Conservation (phyloP, 2,329 filamentous ascomycete genomes). For the Scolecobasidium constrictum region DNA sequence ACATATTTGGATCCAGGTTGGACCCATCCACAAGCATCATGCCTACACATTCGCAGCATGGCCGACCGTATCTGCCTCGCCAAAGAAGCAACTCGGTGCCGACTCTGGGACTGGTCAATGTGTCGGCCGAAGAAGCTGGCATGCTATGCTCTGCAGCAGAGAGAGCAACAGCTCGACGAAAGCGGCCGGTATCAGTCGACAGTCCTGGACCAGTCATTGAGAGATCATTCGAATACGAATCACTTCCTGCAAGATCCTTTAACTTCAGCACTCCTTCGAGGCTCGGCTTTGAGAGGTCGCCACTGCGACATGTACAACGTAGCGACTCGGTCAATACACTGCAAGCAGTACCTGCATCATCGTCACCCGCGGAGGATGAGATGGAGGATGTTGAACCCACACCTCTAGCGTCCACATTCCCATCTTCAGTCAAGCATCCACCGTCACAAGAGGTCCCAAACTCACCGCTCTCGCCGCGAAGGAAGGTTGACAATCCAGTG, state of each 20-base stretch:
- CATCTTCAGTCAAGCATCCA: neutral
- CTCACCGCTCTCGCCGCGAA: constrained; percentile 1
- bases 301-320: neutral
- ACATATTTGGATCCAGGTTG: too few species aligned
- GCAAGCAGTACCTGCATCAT: neutral
- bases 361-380: neutral
- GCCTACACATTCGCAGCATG: neutral
- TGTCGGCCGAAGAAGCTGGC: constrained; percentile 5
- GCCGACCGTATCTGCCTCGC: constrained; percentile 6
- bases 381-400: neutral
- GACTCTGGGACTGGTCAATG: constrained; percentile 1
- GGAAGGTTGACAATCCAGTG: constrained; percentile 2
- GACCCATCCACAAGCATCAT: neutral
- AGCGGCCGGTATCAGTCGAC: constrained; percentile 7
- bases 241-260: neutral
- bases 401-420: constrained; percentile 1
- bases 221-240: neutral
- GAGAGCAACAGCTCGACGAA: constrained; percentile 6
- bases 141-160: constrained; percentile 10
- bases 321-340: neutral
- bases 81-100: constrained; percentile 9
- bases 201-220: constrained; percentile 6
- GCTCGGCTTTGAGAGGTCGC: constrained; percentile 5
- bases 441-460: neutral
- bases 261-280: constrained; percentile 9